Conservation (phyloP, 129 eudicot genomes). For the Flaveria ramosissima region DNA sequence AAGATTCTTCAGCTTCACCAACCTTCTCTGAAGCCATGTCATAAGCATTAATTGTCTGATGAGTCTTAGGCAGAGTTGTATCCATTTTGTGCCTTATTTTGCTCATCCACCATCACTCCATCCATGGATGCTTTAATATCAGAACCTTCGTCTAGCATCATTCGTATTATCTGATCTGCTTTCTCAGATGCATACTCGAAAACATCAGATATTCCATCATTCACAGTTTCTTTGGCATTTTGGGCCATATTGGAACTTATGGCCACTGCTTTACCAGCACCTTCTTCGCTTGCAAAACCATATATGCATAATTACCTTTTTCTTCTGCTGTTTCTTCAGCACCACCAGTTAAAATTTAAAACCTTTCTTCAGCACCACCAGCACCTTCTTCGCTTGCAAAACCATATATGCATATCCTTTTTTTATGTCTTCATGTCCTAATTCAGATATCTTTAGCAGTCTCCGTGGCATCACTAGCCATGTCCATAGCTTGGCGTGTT, state of each 20-base stretch:
- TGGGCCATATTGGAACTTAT: no score
- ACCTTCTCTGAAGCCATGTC: slow-evolving; percentile 26
- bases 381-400: no score
- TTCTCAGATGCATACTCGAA: slow-evolving; percentile 29
- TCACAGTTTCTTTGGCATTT: slow-evolving; percentile 13
- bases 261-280: neutral
- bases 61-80: slow-evolving; percentile 7
- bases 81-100: slow-evolving; percentile 18
- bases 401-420: no score
- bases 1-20: neutral
- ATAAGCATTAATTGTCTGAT: slow-evolving; percentile 20
- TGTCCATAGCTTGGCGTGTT: slow-evolving; percentile 26
- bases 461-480: slow-evolving; percentile 33
- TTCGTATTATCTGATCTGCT: slow-evolving; percentile 18
- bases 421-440: slow-evolving; percentile 36
- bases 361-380: no score
- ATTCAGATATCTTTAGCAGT: slow-evolving; percentile 26
- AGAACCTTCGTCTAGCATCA: slow-evolving; percentile 32
- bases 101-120: slow-evolving; percentile 7
- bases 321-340: slow-evolving; percentile 34
- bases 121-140: slow-evolving; percentile 28
- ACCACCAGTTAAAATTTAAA: slow-evolving; percentile 27
- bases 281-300: no score
- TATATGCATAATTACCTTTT: slow-evolving; percentile 19
- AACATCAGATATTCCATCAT: slow-evolving; percentile 38